Conservation (phyloP, 495 filamentous ascomycete genomes). For the Diplogelasinospora grovesii region DNA sequence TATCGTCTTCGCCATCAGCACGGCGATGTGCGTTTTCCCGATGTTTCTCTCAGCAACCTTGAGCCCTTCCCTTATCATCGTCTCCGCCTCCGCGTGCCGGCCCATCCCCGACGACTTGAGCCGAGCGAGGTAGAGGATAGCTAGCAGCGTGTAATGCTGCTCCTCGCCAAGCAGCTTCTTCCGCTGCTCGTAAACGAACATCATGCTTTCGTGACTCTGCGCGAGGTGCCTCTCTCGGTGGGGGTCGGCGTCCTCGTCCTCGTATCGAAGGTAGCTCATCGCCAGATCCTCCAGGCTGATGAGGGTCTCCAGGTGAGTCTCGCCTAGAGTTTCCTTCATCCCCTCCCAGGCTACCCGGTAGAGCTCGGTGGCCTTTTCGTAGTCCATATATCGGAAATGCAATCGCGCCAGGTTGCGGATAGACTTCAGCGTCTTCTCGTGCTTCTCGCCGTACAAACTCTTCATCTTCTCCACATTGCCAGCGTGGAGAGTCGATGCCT, state of each 20-base stretch:
- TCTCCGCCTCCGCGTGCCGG: not conserved
- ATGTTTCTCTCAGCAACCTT: slow-evolving; percentile 3
- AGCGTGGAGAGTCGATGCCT: slow-evolving; percentile 1
- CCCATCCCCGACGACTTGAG: slow-evolving; percentile 6
- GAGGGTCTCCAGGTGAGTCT: slow-evolving; percentile 26
- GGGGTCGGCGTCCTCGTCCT: too few species aligned
- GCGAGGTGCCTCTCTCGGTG: too few species aligned
- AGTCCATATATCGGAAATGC: not conserved
- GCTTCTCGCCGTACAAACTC: slow-evolving; percentile 1
- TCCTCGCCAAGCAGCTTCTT: slow-evolving; percentile 30
- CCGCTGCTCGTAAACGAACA: slow-evolving; percentile 21
- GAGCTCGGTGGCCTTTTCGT: not conserved
- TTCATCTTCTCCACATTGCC: slow-evolving; percentile 2
- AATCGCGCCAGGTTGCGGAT: not conserved
- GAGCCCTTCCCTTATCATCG: not conserved
- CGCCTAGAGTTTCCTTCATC: slow-evolving; percentile 24
- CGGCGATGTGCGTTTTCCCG: not conserved
- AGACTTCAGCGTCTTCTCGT: not conserved
- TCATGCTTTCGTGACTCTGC: slow-evolving; percentile 12
- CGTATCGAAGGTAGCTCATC: slow-evolving; percentile 4
- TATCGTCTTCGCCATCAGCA: slow-evolving; percentile 1
- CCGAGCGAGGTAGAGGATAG: slow-evolving; percentile 23
- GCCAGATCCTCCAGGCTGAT: slow-evolving; percentile 23
- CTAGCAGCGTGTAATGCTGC: slow-evolving; percentile 27
- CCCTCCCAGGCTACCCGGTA: slow-evolving; percentile 17